phyloP scores from a whole-genome alignment of 371 early-diverging fungal genomes.

The Rhizopus stolonifer region DNA sequence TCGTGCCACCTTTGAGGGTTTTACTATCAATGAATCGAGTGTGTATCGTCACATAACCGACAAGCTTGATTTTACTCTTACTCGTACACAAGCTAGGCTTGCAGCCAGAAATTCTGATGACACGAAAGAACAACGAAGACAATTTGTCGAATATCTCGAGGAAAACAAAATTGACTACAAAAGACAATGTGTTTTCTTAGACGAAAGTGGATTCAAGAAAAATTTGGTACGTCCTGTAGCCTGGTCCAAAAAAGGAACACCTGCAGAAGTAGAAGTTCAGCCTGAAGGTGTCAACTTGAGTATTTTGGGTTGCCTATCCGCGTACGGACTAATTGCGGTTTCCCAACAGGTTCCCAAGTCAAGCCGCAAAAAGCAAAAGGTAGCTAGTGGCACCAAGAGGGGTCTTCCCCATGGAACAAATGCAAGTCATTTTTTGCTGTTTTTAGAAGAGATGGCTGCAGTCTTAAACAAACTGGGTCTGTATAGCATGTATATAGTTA shows the following conservation, averaged over 20 bases:
- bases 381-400: slow-evolving; percentile 16
- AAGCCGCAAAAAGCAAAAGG: not conserved
- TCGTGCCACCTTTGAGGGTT: slow-evolving; percentile 9
- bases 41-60: no score
- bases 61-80: no score
- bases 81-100: not conserved
- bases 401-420: not conserved
- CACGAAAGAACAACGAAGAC: not conserved
- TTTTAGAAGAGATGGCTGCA: slow-evolving; percentile 3
- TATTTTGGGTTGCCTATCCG: slow-evolving; percentile 9
- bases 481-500: slow-evolving; percentile 16
- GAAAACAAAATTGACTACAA: not conserved
- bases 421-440: no score
- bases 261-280: slow-evolving; percentile 15
- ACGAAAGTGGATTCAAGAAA: slow-evolving; percentile 1
- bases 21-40: slow-evolving; percentile 5
- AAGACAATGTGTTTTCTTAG: not conserved
- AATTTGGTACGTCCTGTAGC: slow-evolving; percentile 1
- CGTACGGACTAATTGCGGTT: slow-evolving; percentile 11
- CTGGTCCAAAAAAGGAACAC: slow-evolving; percentile 13
- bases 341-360: slow-evolving; percentile 14
- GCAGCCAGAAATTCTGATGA: slow-evolving; percentile 8
- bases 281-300: slow-evolving; percentile 9
- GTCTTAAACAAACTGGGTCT: slow-evolving; percentile 9
- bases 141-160: not conserved